phyloP scores from a whole-genome alignment of 768 basidiomycete species.

The Phanerodontia chrysosporium region DNA sequence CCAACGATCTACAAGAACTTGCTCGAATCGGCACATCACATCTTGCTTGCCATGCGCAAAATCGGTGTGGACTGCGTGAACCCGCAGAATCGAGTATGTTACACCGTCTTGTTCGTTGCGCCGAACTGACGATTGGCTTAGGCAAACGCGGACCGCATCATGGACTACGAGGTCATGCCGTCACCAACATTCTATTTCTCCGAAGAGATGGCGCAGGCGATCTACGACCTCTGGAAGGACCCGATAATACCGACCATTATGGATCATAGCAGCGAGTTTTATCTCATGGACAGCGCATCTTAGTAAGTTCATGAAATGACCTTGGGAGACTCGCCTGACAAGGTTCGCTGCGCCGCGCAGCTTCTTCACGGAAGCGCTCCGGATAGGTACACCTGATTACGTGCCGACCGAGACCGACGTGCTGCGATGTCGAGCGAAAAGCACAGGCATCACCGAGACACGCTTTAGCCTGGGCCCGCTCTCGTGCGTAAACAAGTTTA shows the following conservation, averaged over 20 bases:
- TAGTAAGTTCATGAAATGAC: constrained; percentile 82
- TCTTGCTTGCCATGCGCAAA: constrained; percentile 84
- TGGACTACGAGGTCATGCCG: constrained; percentile 51
- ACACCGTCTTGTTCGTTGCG: not conserved
- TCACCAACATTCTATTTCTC: constrained; percentile 45
- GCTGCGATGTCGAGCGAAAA: constrained; percentile 83
- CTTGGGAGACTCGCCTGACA: too few species aligned
- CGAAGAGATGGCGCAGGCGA: constrained; percentile 64
- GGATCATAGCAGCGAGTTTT: constrained; percentile 72
- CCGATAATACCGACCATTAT: constrained; percentile 47
- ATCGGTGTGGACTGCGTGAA: constrained; percentile 74
- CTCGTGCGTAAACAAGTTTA: constrained; percentile 22
- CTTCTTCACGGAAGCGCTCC: constrained; percentile 82
- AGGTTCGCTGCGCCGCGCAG: too few species aligned
- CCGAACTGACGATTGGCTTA: constrained; percentile 5
- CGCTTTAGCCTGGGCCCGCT: constrained; percentile 64
- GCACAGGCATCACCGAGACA: constrained; percentile 88
- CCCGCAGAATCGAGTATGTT: constrained; percentile 54
- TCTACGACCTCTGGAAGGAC: constrained; percentile 67
- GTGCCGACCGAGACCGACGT: constrained; percentile 85
- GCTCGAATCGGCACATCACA: constrained; percentile 82
- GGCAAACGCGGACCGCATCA: constrained; percentile 54
- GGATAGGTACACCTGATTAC: constrained; percentile 80
- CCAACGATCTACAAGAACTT: constrained; percentile 83
- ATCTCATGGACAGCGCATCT: constrained; percentile 90